Conservation (phyloP, 148 eudicot species). For the Fagopyrum esculentum region DNA sequence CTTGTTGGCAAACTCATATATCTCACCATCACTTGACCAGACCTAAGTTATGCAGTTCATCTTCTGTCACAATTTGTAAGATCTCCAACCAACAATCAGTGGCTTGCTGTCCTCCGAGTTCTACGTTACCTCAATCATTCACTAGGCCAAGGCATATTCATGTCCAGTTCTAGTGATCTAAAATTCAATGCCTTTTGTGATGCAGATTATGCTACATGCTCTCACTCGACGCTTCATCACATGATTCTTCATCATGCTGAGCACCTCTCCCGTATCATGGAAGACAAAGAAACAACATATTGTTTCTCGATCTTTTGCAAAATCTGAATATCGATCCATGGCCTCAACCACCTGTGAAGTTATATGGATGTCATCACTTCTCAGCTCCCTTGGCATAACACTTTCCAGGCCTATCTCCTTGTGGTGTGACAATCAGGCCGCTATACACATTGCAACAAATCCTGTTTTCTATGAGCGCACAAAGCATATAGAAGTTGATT, state of each 20-base stretch:
- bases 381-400: background rate
- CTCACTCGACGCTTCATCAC: background rate
- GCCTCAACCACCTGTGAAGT: background rate
- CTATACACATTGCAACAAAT: background rate
- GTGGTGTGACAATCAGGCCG: background rate
- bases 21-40: background rate
- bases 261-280: background rate
- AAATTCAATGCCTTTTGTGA: background rate
- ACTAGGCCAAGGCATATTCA: constrained; percentile 8
- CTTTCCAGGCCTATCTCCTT: background rate
- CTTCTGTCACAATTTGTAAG: background rate
- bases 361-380: background rate
- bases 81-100: background rate
- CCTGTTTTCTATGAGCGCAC: constrained; percentile 2
- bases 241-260: background rate
- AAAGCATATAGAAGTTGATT: background rate
- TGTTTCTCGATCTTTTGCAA: background rate
- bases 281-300: constrained; percentile 11
- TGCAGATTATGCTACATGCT: background rate
- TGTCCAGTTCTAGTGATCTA: background rate
- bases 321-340: constrained; percentile 8
- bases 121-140: background rate
- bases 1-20: background rate
- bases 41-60: background rate
- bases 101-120: background rate